Evolutionary conservation across 345 rosid species (phyloP).

Genomic region (Eucalyptus sp.): DNA sequence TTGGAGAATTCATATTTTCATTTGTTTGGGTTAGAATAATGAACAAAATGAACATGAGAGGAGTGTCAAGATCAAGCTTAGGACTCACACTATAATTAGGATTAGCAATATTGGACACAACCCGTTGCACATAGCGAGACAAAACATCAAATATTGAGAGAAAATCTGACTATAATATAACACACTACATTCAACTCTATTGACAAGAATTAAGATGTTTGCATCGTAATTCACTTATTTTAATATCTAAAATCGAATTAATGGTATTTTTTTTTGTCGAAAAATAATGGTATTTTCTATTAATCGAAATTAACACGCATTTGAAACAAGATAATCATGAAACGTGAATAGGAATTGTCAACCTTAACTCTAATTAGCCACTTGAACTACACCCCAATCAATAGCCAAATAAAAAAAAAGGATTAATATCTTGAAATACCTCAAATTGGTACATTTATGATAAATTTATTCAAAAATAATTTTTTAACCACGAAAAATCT

Average conservation of each 20-base stretch:
- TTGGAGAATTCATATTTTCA: neutral
- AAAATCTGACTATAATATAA: neutral
- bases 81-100: neutral
- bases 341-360: neutral
- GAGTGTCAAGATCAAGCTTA: neutral
- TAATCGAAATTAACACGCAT: neutral
- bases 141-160: neutral
- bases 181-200: neutral
- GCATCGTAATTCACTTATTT: neutral
- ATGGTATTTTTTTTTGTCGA: neutral
- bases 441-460: rapidly evolving
- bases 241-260: neutral
- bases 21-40: neutral
- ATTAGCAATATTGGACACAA: neutral
- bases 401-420: neutral
- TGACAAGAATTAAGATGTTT: neutral
- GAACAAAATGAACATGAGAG: neutral
- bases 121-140: neutral
- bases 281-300: neutral
- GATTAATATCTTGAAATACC: rapidly evolving
- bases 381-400: neutral
- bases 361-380: neutral
- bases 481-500: no score
- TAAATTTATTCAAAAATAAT: no score
- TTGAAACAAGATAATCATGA: neutral